phyloP scores from a whole-genome alignment of 1,284 basidiomycete species.

The Lentinus polychrous region DNA sequence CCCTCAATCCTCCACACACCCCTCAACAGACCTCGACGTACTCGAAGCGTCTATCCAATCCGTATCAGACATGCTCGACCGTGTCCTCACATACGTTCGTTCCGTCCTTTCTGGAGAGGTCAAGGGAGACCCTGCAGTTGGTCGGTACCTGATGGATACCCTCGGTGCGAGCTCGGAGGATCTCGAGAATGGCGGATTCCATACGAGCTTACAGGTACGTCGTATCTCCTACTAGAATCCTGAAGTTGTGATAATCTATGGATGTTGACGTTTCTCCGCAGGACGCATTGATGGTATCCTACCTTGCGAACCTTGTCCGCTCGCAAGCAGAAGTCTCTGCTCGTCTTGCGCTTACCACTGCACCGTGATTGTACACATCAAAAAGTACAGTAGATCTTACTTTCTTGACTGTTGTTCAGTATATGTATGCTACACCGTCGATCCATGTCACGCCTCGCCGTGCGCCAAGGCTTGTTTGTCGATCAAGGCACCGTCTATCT shows the following conservation, averaged over 20 bases:
- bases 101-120: constrained; percentile 75
- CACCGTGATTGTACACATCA: constrained; percentile 17
- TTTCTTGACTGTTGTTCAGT: constrained; percentile 7
- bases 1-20: constrained; percentile 43
- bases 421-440: no score
- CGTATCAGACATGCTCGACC: constrained; percentile 77
- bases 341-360: constrained; percentile 71
- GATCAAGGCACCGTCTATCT: no score
- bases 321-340: constrained; percentile 93
- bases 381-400: constrained; percentile 12
- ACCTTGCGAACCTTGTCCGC: constrained; percentile 90
- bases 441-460: no score
- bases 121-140: constrained; percentile 82
- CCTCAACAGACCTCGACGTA: constrained; percentile 55
- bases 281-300: constrained; percentile 93
- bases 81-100: constrained; percentile 83
- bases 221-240: not conserved
- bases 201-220: constrained; percentile 65
- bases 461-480: no score
- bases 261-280: constrained; percentile 27
- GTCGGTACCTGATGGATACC: constrained; percentile 90
- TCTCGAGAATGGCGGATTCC: constrained; percentile 70
- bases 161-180: constrained; percentile 64
- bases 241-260: not conserved
- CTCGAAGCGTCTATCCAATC: constrained; percentile 68